Percentiles rank a stretch among this genome's conserved stretches.
These are phyloP conservation scores for Seminavis robusta DNA, from an alignment of 108 stramenopile species.

Conservation along the genomic window DNA sequence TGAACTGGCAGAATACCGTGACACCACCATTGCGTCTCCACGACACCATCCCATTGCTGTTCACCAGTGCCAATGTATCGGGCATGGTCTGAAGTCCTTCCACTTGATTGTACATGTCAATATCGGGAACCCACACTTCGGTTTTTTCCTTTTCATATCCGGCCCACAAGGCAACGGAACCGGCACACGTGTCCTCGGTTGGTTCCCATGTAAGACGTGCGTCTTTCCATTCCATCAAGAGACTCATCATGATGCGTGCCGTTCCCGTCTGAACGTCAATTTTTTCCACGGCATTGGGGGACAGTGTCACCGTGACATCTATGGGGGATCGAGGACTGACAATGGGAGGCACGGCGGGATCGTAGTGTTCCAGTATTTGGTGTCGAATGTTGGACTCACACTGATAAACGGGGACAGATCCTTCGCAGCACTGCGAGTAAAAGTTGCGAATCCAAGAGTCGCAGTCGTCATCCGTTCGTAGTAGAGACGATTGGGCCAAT, in stretches of 20 bases:
- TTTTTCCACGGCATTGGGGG: background rate
- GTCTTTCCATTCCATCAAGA: slow-evolving; percentile 13
- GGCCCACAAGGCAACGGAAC: background rate
- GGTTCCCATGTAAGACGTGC: slow-evolving; percentile 10
- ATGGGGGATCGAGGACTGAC: background rate
- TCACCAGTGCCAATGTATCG: slow-evolving; percentile 6
- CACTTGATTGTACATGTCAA: slow-evolving; percentile 13
- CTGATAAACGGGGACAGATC: slow-evolving; percentile 10
- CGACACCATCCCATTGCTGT: slow-evolving; percentile 10
- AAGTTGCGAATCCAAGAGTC: background rate
- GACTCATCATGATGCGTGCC: background rate
- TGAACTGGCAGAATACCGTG: slow-evolving; percentile 9
- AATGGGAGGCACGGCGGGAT: slow-evolving; percentile 14
- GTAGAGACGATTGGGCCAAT: too few relatives aligned
- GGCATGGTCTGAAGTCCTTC: slow-evolving; percentile 9
- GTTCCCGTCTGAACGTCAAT: slow-evolving; percentile 14
- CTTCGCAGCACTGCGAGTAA: slow-evolving; percentile 3
- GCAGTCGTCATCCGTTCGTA: too few relatives aligned
- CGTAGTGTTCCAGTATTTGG: slow-evolving; percentile 3
- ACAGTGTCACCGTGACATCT: background rate
- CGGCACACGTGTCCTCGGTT: background rate
- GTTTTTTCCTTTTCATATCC: slow-evolving; percentile 6
- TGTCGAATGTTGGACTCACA: slow-evolving; percentile 11
- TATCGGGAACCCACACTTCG: slow-evolving; percentile 21
- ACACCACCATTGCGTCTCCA: slow-evolving; percentile 11